Conservation (phyloP, 345 rosid species). For the Salix udensis region DNA sequence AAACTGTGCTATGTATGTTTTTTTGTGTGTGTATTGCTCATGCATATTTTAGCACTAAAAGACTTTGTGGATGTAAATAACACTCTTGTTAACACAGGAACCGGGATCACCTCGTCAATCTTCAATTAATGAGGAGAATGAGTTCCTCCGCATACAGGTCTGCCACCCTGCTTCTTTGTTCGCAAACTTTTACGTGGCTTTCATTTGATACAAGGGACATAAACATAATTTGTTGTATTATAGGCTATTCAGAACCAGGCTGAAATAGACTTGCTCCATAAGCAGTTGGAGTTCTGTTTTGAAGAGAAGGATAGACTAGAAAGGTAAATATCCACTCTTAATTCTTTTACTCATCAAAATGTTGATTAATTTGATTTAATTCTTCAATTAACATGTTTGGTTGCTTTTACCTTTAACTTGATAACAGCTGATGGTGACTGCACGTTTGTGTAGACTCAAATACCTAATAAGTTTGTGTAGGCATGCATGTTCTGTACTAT, state of each 20-base stretch:
- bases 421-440: not conserved
- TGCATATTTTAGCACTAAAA: not conserved
- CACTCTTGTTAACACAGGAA: conserved; percentile 35
- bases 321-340: conserved; percentile 39
- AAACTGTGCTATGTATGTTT: not conserved
- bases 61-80: not conserved
- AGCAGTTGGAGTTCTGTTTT: conserved; percentile 54
- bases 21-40: not conserved
- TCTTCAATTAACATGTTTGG: not conserved
- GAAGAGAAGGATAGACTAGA: conserved; percentile 72
- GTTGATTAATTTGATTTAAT: not conserved
- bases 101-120: conserved; percentile 48
- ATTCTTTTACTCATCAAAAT: not conserved
- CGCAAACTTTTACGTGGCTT: not conserved
- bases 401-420: not conserved
- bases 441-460: not conserved
- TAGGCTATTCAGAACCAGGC: conserved; percentile 80
- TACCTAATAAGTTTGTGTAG: not conserved
- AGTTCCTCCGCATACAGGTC: conserved; percentile 88
- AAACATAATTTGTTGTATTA: not conserved
- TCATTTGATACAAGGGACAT: not conserved
- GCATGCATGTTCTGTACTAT: not conserved
- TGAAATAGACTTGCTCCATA: conserved; percentile 65
- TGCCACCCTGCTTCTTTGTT: not conserved
- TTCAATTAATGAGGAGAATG: conserved; percentile 66